These are phyloP conservation scores for Trametes villosa DNA, from an alignment of 768 basidiomycete species.

Conservation along the genomic window DNA sequence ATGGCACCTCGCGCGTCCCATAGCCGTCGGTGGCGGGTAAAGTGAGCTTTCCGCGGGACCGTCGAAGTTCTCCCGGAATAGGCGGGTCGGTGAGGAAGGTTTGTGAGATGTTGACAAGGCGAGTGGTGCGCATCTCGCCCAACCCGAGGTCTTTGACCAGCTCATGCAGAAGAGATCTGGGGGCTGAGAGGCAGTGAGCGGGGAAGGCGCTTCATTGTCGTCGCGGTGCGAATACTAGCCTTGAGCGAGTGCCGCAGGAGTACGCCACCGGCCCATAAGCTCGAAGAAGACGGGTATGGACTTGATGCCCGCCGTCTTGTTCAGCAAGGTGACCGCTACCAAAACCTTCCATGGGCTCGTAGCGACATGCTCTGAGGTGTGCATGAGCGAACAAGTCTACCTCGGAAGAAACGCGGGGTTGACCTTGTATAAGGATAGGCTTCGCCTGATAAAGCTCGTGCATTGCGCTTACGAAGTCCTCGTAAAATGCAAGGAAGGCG, in stretches of 20 bases:
- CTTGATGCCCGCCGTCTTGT: slow-evolving; percentile 66
- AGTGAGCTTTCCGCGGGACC: slow-evolving; percentile 7
- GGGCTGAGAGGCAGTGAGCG: background rate
- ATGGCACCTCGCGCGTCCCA: slow-evolving; percentile 28
- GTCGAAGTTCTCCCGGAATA: background rate
- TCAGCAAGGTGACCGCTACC: slow-evolving; percentile 67
- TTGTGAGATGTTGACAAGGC: slow-evolving; percentile 47
- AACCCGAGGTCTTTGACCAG: slow-evolving; percentile 59
- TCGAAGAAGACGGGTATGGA: slow-evolving; percentile 70
- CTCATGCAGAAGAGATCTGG: slow-evolving; percentile 4
- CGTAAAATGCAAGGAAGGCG: slow-evolving; percentile 6
- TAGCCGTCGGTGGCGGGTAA: background rate
- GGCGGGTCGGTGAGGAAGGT: slow-evolving; percentile 14
- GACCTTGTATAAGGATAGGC: slow-evolving; percentile 37
- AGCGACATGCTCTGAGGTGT: slow-evolving; percentile 50
- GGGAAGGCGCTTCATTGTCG: too few species aligned
- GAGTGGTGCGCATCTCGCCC: slow-evolving; percentile 56
- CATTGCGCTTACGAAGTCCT: slow-evolving; percentile 9
- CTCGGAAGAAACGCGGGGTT: background rate
- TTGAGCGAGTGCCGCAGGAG: slow-evolving; percentile 53
- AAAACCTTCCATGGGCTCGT: slow-evolving; percentile 72
- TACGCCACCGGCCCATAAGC: slow-evolving; percentile 61
- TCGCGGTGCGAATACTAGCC: slow-evolving; percentile 44
- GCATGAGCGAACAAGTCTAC: background rate
- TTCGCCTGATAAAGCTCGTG: slow-evolving; percentile 26